These are phyloP conservation scores for Cucurbita pepo DNA, from an alignment of 306 rosid genomes.

Conservation along the genomic window DNA sequence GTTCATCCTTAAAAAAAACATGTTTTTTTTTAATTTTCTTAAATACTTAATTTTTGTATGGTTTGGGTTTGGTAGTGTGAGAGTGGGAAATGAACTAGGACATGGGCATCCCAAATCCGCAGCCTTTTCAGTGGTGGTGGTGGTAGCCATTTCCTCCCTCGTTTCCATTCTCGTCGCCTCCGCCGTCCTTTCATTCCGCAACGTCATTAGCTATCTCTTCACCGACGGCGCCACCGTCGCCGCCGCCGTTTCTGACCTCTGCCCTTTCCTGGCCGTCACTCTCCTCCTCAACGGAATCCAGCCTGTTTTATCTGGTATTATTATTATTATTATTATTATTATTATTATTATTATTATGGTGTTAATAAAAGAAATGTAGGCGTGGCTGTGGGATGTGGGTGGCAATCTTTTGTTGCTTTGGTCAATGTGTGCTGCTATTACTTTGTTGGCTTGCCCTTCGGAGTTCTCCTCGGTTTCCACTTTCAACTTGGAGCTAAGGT, in stretches of 20 bases:
- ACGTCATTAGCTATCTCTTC: constrained; percentile 56
- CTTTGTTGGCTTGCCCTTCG: constrained; percentile 51
- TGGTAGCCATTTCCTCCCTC: constrained; percentile 34
- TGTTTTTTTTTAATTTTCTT: too few species aligned
- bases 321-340: neutral
- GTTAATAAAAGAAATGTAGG: constrained; percentile 21
- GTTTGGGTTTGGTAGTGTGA: constrained; percentile 28
- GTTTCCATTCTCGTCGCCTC: constrained; percentile 33
- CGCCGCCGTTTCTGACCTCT: constrained; percentile 71
- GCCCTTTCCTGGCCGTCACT: constrained; percentile 52
- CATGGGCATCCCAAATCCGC: constrained; percentile 60
- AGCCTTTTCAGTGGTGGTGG: constrained; percentile 45
- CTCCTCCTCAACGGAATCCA: constrained; percentile 67
- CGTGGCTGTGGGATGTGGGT: constrained; percentile 91
- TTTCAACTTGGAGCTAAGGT: constrained; percentile 62
- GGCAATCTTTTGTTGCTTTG: constrained; percentile 80
- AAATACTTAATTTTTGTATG: neutral
- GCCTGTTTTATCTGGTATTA: constrained; percentile 62
- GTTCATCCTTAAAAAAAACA: too few species aligned
- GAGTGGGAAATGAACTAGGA: constrained; percentile 81
- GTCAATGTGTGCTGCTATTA: constrained; percentile 61
- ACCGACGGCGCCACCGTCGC: constrained; percentile 61
- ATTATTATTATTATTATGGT: neutral
- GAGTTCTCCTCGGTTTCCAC: constrained; percentile 43
- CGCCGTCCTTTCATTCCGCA: constrained; percentile 22